Base-by-base conservation (phyloP, 139 green algal species). In the Coelastrella sp. region DNA sequence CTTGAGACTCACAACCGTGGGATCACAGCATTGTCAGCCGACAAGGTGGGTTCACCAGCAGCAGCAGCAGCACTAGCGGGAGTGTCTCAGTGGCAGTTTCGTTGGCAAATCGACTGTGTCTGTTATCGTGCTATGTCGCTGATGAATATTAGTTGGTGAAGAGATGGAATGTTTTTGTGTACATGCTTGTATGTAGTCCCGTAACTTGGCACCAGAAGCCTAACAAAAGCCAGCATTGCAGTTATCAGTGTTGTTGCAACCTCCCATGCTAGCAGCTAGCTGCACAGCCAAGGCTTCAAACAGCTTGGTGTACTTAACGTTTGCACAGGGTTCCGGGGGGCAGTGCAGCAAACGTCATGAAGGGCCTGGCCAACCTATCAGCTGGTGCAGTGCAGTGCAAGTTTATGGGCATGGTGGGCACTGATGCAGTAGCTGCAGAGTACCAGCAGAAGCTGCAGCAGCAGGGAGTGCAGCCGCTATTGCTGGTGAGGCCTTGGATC, bases 301-400 rank as follows among this genome's bases (percentile, higher is more conserved):
- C 13, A 67, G 59, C 59, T 11, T 67, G 7, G 7, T 67, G 7
- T 67, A 32, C 25, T 67, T 32, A 32, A 13, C 27, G 59, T 32
- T 32, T 32, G 23, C 27, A 5, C 78, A 79, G 62, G 77, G 85
- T 94, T 6, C 88, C 90, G 2, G 95, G 95, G 9, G 95, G 95
- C 76, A 94, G 87, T 84, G 94, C 95, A 5, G 94, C 94, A 38
- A 98, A 98, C 67, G 95, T 98, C 4, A 72, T 91, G 21, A 94
- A 91, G 77, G 89, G 89, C 43, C 51, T 93, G 13, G 75, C 88
- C 13, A 88, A 87, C 40, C 73, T 93, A 2, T 83, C 78, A 17
- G 67, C 41, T 4, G 63, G 64, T 30, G 5, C 5, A 7, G 32
- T 88, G 32, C 30, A 5, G 2, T 88, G 77, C 72, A 83, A 79